Evolutionary conservation across 345 rosid species (phyloP).

Genomic region (Acer saccharum): DNA sequence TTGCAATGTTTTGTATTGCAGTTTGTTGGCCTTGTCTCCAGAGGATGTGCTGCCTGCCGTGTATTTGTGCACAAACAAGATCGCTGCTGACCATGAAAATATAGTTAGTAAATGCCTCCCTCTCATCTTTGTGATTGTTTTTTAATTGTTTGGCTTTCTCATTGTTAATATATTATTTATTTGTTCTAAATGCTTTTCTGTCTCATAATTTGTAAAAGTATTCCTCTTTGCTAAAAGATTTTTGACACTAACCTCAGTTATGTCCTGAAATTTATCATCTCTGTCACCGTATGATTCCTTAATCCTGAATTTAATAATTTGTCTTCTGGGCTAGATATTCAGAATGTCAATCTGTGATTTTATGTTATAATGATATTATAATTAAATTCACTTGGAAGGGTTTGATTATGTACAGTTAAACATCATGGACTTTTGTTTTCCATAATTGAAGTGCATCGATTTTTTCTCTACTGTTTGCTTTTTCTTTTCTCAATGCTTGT

Average conservation of each 20-base stretch:
- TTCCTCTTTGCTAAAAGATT: neutral
- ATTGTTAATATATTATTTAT: neutral
- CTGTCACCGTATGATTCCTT: neutral
- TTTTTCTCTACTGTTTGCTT: neutral
- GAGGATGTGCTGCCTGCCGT: slow-evolving; percentile 84
- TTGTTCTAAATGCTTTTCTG: slow-evolving; percentile 5
- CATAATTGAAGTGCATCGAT: neutral
- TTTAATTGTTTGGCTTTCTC: neutral
- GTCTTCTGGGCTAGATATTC: slow-evolving; percentile 11
- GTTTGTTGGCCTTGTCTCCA: slow-evolving; percentile 84
- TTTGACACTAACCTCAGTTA: neutral
- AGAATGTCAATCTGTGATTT: slow-evolving; percentile 6
- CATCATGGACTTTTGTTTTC: neutral
- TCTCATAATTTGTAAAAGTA: neutral
- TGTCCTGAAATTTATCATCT: slow-evolving; percentile 6
- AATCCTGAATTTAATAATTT: neutral
- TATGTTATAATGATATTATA: neutral
- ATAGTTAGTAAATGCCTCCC: slow-evolving; percentile 43
- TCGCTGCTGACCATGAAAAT: slow-evolving; percentile 86
- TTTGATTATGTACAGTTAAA: neutral
- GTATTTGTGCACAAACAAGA: slow-evolving; percentile 87
- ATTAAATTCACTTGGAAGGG: neutral
- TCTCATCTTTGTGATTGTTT: neutral
- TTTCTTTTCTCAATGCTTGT: slow-evolving; percentile 15
- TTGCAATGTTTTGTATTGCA: slow-evolving; percentile 32